A percentile compares a stretch with the other conserved stretches of the same genome.
phyloP scores from a whole-genome alignment of 1,284 basidiomycete species.

The Sporisorium sorghi region DNA sequence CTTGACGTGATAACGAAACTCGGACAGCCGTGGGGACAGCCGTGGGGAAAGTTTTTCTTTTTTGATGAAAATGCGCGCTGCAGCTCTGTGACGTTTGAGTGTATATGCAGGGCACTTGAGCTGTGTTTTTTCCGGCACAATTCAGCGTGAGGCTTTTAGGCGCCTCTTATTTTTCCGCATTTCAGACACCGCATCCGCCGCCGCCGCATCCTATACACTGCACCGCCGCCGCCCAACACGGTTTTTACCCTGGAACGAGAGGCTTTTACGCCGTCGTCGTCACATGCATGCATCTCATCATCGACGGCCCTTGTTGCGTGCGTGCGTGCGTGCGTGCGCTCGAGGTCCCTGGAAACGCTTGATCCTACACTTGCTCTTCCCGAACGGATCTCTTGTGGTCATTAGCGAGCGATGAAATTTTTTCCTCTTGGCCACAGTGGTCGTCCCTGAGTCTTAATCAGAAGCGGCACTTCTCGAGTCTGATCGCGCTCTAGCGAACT shows the following conservation, averaged over 20 bases:
- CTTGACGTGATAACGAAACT: slow-evolving; percentile 17
- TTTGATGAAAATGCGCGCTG: too few species aligned
- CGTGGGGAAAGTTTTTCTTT: not conserved
- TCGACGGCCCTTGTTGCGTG: not conserved
- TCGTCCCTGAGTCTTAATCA: not conserved
- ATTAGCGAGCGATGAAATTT: not conserved
- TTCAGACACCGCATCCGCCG: slow-evolving; percentile 6
- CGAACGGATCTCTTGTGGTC: not conserved
- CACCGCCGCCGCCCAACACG: slow-evolving; percentile 4
- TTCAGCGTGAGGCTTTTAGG: slow-evolving; percentile 1
- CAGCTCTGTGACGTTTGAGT: too few species aligned
- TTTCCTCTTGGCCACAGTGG: not conserved
- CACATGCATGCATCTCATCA: slow-evolving; percentile 8
- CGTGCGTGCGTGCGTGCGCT: not conserved
- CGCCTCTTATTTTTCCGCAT: slow-evolving; percentile 1
- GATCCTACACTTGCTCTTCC: not conserved
- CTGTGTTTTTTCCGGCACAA: too few species aligned
- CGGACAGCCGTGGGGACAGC: too few species aligned
- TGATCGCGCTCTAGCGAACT: not conserved
- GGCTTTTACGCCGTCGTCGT: not conserved
- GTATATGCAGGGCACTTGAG: too few species aligned
- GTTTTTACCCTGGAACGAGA: not conserved
- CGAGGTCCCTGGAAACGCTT: not conserved
- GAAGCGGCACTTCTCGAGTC: not conserved
- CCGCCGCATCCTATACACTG: not conserved